phyloP scores from a whole-genome alignment of 2,329 filamentous ascomycete species.

The Amesomyces nigricolor region DNA sequence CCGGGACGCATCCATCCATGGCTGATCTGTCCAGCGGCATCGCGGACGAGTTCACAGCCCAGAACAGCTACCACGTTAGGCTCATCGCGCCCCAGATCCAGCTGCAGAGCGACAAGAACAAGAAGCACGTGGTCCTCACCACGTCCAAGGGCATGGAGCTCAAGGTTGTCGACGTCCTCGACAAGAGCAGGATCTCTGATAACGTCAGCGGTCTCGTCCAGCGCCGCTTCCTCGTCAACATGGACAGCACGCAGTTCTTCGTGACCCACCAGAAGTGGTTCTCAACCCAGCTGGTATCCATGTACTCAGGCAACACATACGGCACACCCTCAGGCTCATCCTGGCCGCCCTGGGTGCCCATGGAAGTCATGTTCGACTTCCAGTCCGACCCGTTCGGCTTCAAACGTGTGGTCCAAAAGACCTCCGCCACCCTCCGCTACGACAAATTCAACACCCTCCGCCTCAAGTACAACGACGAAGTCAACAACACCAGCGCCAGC shows the following conservation, averaged over 20 bases:
- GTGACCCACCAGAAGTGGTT: constrained; percentile 93
- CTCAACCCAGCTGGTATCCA: constrained; percentile 72
- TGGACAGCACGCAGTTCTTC: constrained; percentile 98
- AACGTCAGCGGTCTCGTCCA: constrained; percentile 93
- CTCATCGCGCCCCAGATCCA: constrained; percentile 97
- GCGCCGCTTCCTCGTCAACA: constrained; percentile 84
- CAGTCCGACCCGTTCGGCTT: constrained; percentile 93
- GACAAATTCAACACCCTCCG: constrained; percentile 98
- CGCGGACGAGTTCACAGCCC: constrained; percentile 77
- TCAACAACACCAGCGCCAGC: constrained; percentile 53
- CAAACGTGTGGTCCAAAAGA: constrained; percentile 93
- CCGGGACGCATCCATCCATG: constrained; percentile 36
- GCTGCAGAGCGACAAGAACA: constrained; percentile 96
- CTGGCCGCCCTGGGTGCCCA: constrained; percentile 97
- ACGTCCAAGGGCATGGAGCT: constrained; percentile 97
- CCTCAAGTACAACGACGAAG: constrained; percentile 93
- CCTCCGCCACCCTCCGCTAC: constrained; percentile 87
- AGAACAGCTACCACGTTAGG: constrained; percentile 90
- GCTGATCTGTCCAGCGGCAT: constrained; percentile 69
- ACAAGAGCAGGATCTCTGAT: constrained; percentile 87
- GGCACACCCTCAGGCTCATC: constrained; percentile 76
- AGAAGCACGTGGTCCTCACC: constrained; percentile 91
- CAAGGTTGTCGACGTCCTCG: constrained; percentile 96
- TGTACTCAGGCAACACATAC: constrained; percentile 92
- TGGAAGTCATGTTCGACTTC: constrained; percentile 99